These are phyloP conservation scores for Babjeviella inositovora DNA, from an alignment of 805 yeast species.

Conservation along the genomic window DNA sequence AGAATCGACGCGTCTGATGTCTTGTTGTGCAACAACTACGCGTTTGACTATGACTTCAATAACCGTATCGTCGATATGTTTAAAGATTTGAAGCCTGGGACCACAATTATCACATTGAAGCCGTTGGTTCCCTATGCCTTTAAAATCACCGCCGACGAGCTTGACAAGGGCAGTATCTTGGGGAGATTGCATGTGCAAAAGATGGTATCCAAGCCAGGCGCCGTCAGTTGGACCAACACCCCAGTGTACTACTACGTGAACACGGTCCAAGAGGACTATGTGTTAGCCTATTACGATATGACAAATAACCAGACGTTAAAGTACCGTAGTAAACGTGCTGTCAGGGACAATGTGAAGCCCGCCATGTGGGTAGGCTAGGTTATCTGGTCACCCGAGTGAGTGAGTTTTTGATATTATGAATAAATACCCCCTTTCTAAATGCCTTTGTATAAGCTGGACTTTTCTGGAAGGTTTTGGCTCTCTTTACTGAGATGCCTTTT, in stretches of 20 bases:
- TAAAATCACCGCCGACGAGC: constrained; percentile 33
- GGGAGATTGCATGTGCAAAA: constrained; percentile 51
- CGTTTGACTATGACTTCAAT: constrained; percentile 67
- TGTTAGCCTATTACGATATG: too few species aligned
- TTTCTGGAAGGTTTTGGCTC: too few species aligned
- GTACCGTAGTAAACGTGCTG: too few species aligned
- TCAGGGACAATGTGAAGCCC: too few species aligned
- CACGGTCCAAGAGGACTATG: too few species aligned
- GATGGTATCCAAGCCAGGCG: constrained; percentile 44
- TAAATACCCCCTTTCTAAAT: too few species aligned
- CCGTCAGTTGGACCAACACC: constrained; percentile 80
- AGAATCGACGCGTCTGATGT: constrained; percentile 51
- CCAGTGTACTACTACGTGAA: constrained; percentile 65
- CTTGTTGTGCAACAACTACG: constrained; percentile 66
- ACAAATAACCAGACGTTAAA: too few species aligned
- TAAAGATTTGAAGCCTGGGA: constrained; percentile 49
- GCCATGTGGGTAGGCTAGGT: too few species aligned
- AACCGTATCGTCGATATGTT: constrained; percentile 50
- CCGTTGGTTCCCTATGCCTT: constrained; percentile 70
- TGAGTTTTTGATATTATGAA: too few species aligned
- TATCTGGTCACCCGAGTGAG: too few species aligned
- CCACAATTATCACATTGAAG: constrained; percentile 65
- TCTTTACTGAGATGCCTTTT: too few species aligned
- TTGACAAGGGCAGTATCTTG: constrained; percentile 36
- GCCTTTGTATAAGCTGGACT: too few species aligned